A percentile compares a stretch with the other conserved stretches of the same genome.
These are phyloP conservation scores for Colletotrichum sp. DNA, from an alignment of 2,329 filamentous ascomycete genomes.

Conservation along the genomic window DNA sequence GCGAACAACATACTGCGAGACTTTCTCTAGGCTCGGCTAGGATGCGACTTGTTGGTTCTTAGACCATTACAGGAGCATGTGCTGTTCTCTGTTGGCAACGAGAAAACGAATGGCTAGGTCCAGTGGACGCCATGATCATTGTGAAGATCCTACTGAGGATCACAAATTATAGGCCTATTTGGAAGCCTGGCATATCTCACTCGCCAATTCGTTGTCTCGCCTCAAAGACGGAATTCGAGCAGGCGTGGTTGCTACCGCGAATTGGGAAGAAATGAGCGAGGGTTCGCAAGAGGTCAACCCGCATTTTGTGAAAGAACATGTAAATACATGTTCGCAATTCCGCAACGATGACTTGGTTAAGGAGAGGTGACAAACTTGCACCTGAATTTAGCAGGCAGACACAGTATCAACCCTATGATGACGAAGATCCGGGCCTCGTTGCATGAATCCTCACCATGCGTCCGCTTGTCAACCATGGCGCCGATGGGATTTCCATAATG, in stretches of 20 bases:
- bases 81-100: background rate
- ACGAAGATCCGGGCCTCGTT: background rate
- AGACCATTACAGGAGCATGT: background rate
- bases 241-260: background rate
- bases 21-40: background rate
- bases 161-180: background rate
- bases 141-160: background rate
- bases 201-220: background rate
- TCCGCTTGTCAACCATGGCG: background rate
- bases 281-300: background rate
- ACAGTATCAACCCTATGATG: background rate
- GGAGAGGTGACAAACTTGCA: background rate
- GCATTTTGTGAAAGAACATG: background rate
- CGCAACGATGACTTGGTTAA: background rate
- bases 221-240: background rate
- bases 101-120: background rate
- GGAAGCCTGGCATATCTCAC: background rate
- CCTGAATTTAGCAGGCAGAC: background rate
- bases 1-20: background rate
- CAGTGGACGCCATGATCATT: background rate
- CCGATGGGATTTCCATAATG: background rate
- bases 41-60: background rate
- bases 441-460: background rate
- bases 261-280: background rate
- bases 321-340: background rate